These are phyloP conservation scores for Boehmeria nivea DNA, from an alignment of 306 rosid species.

Conservation along the genomic window DNA sequence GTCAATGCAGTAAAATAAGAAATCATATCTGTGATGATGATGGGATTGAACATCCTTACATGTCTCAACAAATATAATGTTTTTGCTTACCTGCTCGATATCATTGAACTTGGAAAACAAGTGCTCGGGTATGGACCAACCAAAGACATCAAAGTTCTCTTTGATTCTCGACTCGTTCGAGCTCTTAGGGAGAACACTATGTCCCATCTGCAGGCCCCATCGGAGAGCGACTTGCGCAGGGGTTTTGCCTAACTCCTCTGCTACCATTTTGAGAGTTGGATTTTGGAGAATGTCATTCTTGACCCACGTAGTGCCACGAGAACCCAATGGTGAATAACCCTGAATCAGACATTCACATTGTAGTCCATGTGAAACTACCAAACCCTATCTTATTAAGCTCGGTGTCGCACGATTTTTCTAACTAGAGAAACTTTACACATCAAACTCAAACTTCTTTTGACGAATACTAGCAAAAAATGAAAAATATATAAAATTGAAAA, in stretches of 20 bases:
- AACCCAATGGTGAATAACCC: conserved; percentile 71
- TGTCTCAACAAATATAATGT: too few species aligned
- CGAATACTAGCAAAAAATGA: too few species aligned
- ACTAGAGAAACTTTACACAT: too few species aligned
- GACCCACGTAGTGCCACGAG: conserved; percentile 62
- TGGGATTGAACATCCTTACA: too few species aligned
- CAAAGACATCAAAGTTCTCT: conserved; percentile 57
- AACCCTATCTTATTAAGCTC: too few species aligned
- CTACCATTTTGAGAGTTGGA: conserved; percentile 35
- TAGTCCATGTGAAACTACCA: too few species aligned
- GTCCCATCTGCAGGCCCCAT: conserved; percentile 77
- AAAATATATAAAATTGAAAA: too few species aligned
- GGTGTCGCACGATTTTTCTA: too few species aligned
- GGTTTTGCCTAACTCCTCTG: conserved; percentile 48
- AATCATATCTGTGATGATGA: not conserved
- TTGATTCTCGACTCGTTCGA: conserved; percentile 56
- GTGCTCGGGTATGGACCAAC: conserved; percentile 66
- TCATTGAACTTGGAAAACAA: conserved; percentile 37
- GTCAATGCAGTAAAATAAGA: too few species aligned
- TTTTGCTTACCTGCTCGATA: conserved; percentile 38
- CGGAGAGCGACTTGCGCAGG: conserved; percentile 79
- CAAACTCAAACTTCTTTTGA: too few species aligned
- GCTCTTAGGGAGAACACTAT: conserved; percentile 75
- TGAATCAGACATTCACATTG: not conserved
- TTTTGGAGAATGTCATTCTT: conserved; percentile 49